A percentile compares a stretch with the other conserved stretches of the same genome.
Conservation (phyloP, 148 eudicot species). For the Simmondsia chinensis region DNA sequence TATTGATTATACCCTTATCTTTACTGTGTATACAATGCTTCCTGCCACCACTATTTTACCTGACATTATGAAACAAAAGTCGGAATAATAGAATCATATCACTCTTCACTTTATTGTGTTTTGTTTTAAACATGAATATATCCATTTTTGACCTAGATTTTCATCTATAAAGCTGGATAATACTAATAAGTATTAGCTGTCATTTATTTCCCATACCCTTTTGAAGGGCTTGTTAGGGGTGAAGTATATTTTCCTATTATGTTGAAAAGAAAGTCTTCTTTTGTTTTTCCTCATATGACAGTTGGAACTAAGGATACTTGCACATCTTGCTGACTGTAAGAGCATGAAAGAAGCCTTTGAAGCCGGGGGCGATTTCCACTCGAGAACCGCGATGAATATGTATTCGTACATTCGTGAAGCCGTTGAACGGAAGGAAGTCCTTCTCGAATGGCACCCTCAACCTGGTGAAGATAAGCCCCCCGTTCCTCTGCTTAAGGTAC, state of each 20-base stretch:
- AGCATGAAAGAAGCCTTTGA: slow-evolving; percentile 96
- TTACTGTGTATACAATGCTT: too few relatives aligned
- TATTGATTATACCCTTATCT: too few relatives aligned
- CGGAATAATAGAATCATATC: too few relatives aligned
- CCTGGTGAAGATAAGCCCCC: slow-evolving; percentile 96
- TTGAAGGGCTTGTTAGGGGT: too few relatives aligned
- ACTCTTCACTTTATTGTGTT: too few relatives aligned
- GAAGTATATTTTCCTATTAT: background rate
- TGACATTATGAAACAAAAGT: too few relatives aligned
- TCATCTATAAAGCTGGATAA: too few relatives aligned
- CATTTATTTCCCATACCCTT: too few relatives aligned
- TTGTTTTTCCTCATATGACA: slow-evolving; percentile 13
- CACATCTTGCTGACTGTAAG: slow-evolving; percentile 92
- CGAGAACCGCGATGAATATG: slow-evolving; percentile 99
- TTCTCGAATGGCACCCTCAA: slow-evolving; percentile 96
- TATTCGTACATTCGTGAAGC: slow-evolving; percentile 92
- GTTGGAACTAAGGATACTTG: slow-evolving; percentile 98
- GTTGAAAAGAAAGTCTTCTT: background rate
- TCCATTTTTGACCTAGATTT: too few relatives aligned
- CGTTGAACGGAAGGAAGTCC: slow-evolving; percentile 52
- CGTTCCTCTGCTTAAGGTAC: slow-evolving; percentile 86
- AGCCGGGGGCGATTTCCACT: slow-evolving; percentile 98
- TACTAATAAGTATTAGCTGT: too few relatives aligned
- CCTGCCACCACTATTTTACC: too few relatives aligned
- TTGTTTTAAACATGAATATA: too few relatives aligned